Evolutionary conservation across 1,284 basidiomycete genomes (phyloP).

Genomic region (Leccinum brunneo-olivaceum): DNA sequence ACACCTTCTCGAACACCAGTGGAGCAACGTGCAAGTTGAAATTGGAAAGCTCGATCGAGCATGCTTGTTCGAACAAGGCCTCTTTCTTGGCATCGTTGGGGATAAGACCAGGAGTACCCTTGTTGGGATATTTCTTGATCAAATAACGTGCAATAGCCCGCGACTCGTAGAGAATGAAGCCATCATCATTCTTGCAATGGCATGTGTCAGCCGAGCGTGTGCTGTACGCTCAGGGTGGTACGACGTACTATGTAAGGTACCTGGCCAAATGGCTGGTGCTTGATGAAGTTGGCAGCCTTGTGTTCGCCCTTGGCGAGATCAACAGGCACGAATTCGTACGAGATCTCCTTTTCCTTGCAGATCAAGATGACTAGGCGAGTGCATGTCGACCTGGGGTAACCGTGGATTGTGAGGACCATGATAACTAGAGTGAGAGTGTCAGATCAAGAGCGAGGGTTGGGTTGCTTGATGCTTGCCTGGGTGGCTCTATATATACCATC

Average conservation of each 20-base stretch:
- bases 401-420: conserved; percentile 51
- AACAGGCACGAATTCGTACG: conserved; percentile 41
- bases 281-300: conserved; percentile 38
- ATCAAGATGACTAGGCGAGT: conserved; percentile 41
- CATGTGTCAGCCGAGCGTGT: background rate
- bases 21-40: conserved; percentile 25
- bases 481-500: background rate
- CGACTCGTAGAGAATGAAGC: conserved; percentile 43
- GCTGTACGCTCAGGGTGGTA: background rate
- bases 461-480: background rate
- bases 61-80: conserved; percentile 31
- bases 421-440: background rate
- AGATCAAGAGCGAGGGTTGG: too few species aligned
- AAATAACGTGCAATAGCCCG: conserved; percentile 50
- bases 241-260: conserved; percentile 52
- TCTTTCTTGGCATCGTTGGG: conserved; percentile 27
- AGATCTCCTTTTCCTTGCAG: conserved; percentile 45
- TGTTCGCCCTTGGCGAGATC: conserved; percentile 42
- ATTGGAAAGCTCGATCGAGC: conserved; percentile 24
- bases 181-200: conserved; percentile 36
- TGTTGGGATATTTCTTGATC: conserved; percentile 36
- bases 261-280: conserved; percentile 59
- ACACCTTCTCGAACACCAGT: conserved; percentile 29
- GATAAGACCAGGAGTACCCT: conserved; percentile 32
- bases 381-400: conserved; percentile 37